Evolutionary conservation across 2,329 filamentous ascomycete genomes (phyloP).

Genomic region (Nigrograna mackinnonii): DNA sequence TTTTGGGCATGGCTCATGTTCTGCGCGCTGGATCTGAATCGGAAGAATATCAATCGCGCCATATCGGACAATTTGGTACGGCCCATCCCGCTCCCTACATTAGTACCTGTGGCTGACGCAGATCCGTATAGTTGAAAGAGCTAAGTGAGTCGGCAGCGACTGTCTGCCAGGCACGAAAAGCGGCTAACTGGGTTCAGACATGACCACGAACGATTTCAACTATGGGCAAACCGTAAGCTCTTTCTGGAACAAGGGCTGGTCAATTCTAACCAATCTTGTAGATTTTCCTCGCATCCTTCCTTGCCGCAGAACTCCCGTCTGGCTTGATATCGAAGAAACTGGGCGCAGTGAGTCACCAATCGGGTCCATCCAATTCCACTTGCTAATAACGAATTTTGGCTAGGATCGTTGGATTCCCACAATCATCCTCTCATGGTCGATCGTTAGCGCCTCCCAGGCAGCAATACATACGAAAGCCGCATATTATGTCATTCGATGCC

Average conservation of each 20-base stretch:
- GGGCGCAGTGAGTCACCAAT: too few species aligned
- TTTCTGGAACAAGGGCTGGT: too few species aligned
- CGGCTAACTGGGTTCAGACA: too few species aligned
- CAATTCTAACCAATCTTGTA: too few species aligned
- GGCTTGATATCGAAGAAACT: conserved; percentile 56
- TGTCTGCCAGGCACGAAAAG: too few species aligned
- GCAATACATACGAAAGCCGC: conserved; percentile 33
- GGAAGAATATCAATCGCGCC: conserved; percentile 51
- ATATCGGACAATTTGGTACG: conserved; percentile 34
- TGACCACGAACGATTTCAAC: conserved; percentile 34
- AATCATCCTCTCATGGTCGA: conserved; percentile 39
- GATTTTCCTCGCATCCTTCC: conserved; percentile 45
- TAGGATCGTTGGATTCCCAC: conserved; percentile 45
- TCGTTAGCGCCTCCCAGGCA: conserved; percentile 41
- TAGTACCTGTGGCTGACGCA: background rate
- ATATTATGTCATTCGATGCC: conserved; percentile 42
- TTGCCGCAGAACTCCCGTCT: conserved; percentile 54
- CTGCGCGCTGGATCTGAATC: conserved; percentile 51
- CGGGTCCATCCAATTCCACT: too few species aligned
- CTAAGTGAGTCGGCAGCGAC: too few species aligned
- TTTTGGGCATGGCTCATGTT: conserved; percentile 53
- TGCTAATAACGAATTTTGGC: too few species aligned
- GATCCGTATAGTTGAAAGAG: too few species aligned
- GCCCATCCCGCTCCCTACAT: background rate
- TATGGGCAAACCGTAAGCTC: conserved; percentile 39